Conservation (phyloP, 208 protist species). For the Leishmania major region DNA sequence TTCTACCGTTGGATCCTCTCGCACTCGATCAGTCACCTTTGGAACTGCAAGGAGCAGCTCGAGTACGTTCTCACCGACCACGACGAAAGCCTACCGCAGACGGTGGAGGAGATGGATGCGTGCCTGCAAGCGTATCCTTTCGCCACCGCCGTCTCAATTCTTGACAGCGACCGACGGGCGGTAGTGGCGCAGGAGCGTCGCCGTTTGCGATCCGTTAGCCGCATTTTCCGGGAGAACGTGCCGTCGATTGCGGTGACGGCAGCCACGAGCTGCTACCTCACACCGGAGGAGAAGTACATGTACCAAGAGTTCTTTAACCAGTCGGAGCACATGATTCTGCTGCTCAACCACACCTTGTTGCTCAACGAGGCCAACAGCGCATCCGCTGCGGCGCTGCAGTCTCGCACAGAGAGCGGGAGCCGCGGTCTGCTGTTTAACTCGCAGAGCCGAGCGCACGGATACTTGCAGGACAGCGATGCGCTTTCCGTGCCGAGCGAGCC, state of each 20-base stretch:
- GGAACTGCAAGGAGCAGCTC: conserved; percentile 73
- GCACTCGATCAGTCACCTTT: conserved; percentile 75
- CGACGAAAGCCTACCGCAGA: conserved; percentile 38
- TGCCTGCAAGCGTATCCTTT: conserved; percentile 52
- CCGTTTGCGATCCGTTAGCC: conserved; percentile 68
- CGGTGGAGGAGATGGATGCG: conserved; percentile 56
- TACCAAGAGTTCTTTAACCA: conserved; percentile 90
- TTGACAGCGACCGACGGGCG: conserved; percentile 68
- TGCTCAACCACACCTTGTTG: conserved; percentile 63
- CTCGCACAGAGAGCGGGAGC: neutral
- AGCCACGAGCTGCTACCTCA: conserved; percentile 75
- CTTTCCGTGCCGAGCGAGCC: conserved; percentile 11
- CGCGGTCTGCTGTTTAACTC: conserved; percentile 11
- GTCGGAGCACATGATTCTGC: conserved; percentile 73
- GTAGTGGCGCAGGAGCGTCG: conserved; percentile 74
- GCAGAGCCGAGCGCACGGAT: neutral
- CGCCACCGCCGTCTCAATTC: conserved; percentile 54
- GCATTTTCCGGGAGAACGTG: conserved; percentile 66
- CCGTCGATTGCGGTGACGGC: conserved; percentile 53
- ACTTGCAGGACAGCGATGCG: conserved; percentile 11
- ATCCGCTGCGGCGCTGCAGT: neutral
- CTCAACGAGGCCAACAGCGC: conserved; percentile 35
- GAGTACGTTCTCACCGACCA: conserved; percentile 78
- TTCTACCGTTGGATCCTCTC: conserved; percentile 86
- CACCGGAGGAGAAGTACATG: conserved; percentile 79